These are phyloP conservation scores for Salvia rosmarinus DNA, from an alignment of 257 asterid genomes.

Conservation along the genomic window DNA sequence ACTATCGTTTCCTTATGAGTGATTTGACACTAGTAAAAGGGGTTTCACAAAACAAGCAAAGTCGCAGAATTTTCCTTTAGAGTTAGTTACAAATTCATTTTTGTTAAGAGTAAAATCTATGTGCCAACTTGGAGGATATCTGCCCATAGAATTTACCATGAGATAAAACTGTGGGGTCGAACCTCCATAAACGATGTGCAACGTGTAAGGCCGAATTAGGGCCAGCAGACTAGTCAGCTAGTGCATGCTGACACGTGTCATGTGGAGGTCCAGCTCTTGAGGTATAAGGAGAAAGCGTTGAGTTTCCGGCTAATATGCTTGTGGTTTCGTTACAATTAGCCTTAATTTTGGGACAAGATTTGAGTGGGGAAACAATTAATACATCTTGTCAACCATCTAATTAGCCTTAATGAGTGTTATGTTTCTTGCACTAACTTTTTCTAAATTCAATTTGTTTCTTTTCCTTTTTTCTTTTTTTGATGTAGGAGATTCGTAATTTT, in stretches of 20 bases:
- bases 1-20: background rate
- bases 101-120: background rate
- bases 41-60: too few relatives aligned
- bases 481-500: too few relatives aligned
- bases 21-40: background rate
- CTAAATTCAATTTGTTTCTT: too few relatives aligned
- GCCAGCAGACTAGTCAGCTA: constrained; percentile 28
- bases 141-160: background rate
- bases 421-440: background rate
- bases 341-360: background rate
- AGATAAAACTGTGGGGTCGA: background rate
- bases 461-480: too few relatives aligned
- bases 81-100: background rate
- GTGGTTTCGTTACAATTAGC: too few relatives aligned
- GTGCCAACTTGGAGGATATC: background rate
- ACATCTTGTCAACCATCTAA: too few relatives aligned
- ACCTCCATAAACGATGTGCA: background rate
- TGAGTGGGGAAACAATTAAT: background rate
- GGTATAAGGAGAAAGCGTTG: background rate
- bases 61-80: background rate
- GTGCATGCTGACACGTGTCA: constrained; percentile 34
- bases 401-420: too few relatives aligned
- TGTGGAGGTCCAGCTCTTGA: background rate
- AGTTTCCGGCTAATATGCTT: too few relatives aligned
- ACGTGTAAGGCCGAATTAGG: constrained; percentile 26